These are phyloP conservation scores for Penicillium vulpinum DNA, from an alignment of 2,329 filamentous ascomycete species.

Conservation along the genomic window DNA sequence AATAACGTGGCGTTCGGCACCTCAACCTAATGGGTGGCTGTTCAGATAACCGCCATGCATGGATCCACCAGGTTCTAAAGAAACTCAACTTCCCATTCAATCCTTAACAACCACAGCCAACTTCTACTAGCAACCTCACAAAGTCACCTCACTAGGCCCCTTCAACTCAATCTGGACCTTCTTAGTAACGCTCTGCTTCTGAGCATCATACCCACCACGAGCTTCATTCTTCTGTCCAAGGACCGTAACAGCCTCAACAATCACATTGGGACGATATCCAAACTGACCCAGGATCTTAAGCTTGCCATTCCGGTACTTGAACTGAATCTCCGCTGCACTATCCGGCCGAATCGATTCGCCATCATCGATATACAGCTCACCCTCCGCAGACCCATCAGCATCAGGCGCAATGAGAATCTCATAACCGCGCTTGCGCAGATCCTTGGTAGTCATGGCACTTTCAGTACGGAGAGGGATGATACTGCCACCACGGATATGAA, in stretches of 20 bases:
- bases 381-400: conserved; percentile 61
- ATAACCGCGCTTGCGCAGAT: conserved; percentile 63
- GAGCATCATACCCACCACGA: conserved; percentile 16
- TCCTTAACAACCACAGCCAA: not conserved
- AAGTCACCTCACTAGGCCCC: conserved; percentile 19
- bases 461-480: conserved; percentile 59
- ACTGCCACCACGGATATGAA: conserved; percentile 62
- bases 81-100: too few species aligned
- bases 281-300: conserved; percentile 36
- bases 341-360: conserved; percentile 65
- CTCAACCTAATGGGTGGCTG: too few species aligned
- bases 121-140: not conserved
- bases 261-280: conserved; percentile 27
- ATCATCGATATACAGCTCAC: conserved; percentile 75
- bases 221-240: conserved; percentile 26
- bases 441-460: conserved; percentile 61
- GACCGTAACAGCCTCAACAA: conserved; percentile 37
- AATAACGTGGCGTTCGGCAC: not conserved
- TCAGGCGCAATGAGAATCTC: conserved; percentile 69
- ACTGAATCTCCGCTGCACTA: conserved; percentile 57
- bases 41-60: too few species aligned
- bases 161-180: conserved; percentile 25
- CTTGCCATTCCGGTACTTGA: conserved; percentile 57
- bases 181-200: conserved; percentile 26
- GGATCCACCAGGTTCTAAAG: too few species aligned